Conservation (phyloP, 2,329 filamentous ascomycete genomes). For the Raffaelea deltoideospora region DNA sequence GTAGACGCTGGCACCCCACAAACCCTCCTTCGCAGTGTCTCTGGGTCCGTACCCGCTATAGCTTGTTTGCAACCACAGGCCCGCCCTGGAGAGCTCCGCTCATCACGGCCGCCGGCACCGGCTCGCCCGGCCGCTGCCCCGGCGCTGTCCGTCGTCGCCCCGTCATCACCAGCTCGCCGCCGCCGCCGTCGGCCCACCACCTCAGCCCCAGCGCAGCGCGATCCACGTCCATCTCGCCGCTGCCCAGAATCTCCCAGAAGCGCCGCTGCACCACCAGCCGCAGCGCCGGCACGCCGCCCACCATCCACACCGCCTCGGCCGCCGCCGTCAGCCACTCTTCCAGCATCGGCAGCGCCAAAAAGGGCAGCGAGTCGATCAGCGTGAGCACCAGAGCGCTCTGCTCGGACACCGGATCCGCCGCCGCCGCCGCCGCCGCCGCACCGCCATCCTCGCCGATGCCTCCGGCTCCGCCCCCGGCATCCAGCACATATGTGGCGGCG, state of each 20-base stretch:
- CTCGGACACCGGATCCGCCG: constrained; percentile 43
- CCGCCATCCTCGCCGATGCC: not conserved
- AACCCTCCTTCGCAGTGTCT: too few relatives aligned
- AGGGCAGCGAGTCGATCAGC: constrained; percentile 65
- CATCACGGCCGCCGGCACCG: constrained; percentile 26
- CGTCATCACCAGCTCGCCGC: constrained; percentile 32
- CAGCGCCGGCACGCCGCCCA: constrained; percentile 44
- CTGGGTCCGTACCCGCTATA: too few relatives aligned
- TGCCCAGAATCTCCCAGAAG: constrained; percentile 66
- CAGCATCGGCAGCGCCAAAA: constrained; percentile 51
- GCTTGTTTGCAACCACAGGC: too few relatives aligned
- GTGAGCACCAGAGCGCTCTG: constrained; percentile 64
- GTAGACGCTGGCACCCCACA: too few relatives aligned
- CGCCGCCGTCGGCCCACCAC: constrained; percentile 63
- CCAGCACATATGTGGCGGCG: constrained; percentile 25
- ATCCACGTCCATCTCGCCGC: constrained; percentile 80
- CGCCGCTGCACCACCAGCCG: constrained; percentile 50
- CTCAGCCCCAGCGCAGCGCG: constrained; percentile 61
- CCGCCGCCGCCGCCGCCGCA: constrained; percentile 15
- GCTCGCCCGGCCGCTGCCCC: constrained; percentile 11
- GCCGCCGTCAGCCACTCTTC: constrained; percentile 69
- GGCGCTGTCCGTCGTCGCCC: constrained; percentile 6
- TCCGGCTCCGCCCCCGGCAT: constrained; percentile 1
- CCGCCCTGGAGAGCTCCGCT: constrained; percentile 34
- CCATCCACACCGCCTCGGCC: constrained; percentile 49